Evolutionary conservation across 2,329 filamentous ascomycete genomes (phyloP).

Genomic region (Colletotrichum nymphaeae): DNA sequence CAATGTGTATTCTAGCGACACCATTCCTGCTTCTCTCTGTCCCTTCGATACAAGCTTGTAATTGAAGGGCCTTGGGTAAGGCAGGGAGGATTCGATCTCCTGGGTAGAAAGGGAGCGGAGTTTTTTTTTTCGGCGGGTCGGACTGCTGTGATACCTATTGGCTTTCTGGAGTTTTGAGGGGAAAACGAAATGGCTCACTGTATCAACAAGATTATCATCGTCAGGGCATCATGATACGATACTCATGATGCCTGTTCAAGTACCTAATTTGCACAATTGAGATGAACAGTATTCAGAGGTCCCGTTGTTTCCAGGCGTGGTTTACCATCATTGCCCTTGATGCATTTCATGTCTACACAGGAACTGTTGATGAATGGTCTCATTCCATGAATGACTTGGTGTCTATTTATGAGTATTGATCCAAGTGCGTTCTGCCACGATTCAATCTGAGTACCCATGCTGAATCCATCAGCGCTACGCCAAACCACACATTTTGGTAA

Average conservation of each 20-base stretch:
- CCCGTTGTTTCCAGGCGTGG: neutral
- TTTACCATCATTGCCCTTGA: neutral
- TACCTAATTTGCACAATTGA: neutral
- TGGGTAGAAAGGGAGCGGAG: slow-evolving; percentile 15
- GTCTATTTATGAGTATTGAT: neutral
- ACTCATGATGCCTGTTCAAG: slow-evolving; percentile 4
- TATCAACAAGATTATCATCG: neutral
- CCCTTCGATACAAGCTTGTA: neutral
- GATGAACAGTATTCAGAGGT: neutral
- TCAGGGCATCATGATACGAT: neutral
- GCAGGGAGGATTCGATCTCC: neutral
- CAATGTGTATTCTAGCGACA: neutral
- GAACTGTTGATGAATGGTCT: neutral
- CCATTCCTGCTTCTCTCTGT: neutral
- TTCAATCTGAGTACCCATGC: neutral
- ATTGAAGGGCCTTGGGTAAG: too few species aligned
- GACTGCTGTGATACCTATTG: slow-evolving; percentile 24
- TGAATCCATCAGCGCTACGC: neutral
- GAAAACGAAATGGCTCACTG: slow-evolving; percentile 3
- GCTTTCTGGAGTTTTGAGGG: slow-evolving; percentile 22
- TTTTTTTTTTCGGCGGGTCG: slow-evolving; percentile 9
- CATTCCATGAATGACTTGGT: neutral
- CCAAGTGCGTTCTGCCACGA: neutral
- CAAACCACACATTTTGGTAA: neutral
- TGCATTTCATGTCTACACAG: neutral